These are phyloP conservation scores for Lactarius indigo DNA, from an alignment of 768 basidiomycete genomes.

Conservation along the genomic window DNA sequence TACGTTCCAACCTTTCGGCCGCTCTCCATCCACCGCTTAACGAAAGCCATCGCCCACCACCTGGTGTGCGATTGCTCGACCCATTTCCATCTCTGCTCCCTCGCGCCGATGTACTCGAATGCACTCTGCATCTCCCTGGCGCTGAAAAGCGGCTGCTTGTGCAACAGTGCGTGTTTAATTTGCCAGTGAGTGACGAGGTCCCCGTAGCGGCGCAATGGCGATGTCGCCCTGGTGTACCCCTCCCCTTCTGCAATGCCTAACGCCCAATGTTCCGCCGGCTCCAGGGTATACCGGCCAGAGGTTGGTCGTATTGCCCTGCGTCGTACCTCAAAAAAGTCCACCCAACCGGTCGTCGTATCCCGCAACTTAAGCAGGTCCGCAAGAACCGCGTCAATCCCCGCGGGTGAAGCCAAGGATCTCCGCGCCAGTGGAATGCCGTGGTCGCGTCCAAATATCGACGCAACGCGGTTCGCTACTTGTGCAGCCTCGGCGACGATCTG, in stretches of 20 bases:
- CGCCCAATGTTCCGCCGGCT: constrained; percentile 59
- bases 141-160: constrained; percentile 42
- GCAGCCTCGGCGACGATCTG: constrained; percentile 73
- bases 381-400: constrained; percentile 34
- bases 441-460: constrained; percentile 67
- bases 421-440: constrained; percentile 60
- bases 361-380: constrained; percentile 50
- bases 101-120: constrained; percentile 36
- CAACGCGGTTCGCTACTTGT: constrained; percentile 73
- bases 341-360: constrained; percentile 39
- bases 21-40: constrained; percentile 39
- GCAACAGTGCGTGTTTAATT: constrained; percentile 71
- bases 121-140: constrained; percentile 44
- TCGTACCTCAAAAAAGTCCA: constrained; percentile 39
- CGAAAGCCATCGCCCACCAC: constrained; percentile 42
- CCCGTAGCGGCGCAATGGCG: constrained; percentile 78
- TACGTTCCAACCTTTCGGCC: constrained; percentile 19
- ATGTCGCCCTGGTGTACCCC: constrained; percentile 83
- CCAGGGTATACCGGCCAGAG: constrained; percentile 43
- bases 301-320: constrained; percentile 35
- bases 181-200: constrained; percentile 93
- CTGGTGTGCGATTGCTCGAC: constrained; percentile 32
- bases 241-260: constrained; percentile 69
- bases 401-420: constrained; percentile 40
- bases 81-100: constrained; percentile 36